Conservation (phyloP, 768 basidiomycete species). For the Tylopilus subfusipes region DNA sequence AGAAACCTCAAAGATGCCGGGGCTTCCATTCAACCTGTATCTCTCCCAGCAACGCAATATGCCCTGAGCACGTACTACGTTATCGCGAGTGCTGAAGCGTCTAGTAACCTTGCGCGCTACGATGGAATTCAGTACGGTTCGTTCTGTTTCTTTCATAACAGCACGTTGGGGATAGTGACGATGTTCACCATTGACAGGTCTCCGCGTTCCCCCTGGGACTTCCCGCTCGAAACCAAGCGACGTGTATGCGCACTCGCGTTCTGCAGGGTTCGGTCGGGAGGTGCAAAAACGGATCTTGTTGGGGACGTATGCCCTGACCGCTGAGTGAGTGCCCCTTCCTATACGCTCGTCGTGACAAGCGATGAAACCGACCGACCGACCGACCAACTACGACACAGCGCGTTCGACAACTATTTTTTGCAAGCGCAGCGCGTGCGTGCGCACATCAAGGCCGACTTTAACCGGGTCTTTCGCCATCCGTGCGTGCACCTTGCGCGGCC, state of each 20-base stretch:
- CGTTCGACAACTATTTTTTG: conserved; percentile 97
- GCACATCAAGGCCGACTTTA: conserved; percentile 69
- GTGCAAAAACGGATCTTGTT: conserved; percentile 84
- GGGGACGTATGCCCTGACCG: conserved; percentile 88
- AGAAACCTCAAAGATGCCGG: conserved; percentile 45
- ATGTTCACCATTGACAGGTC: conserved; percentile 36
- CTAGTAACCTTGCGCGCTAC: conserved; percentile 86
- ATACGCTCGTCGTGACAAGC: not conserved
- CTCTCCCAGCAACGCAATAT: conserved; percentile 63
- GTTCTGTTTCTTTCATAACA: conserved; percentile 13
- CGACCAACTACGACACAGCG: conserved; percentile 42
- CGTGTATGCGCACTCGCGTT: conserved; percentile 65
- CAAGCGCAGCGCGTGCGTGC: conserved; percentile 84
- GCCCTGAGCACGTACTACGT: conserved; percentile 95
- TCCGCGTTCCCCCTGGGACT: conserved; percentile 40
- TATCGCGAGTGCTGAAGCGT: conserved; percentile 91
- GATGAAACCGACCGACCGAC: too few species aligned
- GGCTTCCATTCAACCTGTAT: conserved; percentile 67
- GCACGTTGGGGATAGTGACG: not conserved
- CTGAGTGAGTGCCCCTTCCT: conserved; percentile 60
- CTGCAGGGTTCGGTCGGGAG: conserved; percentile 74
- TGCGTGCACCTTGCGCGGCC: conserved; percentile 42
- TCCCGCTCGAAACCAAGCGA: conserved; percentile 48
- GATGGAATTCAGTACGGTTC: conserved; percentile 87
- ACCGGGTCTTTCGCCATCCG: conserved; percentile 57